Conservation (phyloP, 2,329 filamentous ascomycete species). For the Herpotrichia juniperi region DNA sequence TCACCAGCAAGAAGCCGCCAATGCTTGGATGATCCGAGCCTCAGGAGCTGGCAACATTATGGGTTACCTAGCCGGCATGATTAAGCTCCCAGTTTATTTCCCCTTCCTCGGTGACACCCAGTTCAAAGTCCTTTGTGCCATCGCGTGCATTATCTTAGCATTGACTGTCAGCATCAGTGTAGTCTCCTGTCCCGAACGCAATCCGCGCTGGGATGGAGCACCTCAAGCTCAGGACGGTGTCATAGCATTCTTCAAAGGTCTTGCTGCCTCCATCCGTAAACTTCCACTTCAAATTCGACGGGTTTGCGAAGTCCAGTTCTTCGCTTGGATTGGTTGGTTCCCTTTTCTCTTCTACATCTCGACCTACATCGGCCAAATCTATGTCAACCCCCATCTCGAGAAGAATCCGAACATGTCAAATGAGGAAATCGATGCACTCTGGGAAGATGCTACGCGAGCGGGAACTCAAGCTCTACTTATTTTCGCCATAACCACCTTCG, state of each 20-base stretch:
- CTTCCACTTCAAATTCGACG: conserved; percentile 82
- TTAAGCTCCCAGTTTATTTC: conserved; percentile 75
- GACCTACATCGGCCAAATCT: conserved; percentile 91
- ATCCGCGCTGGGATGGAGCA: conserved; percentile 75
- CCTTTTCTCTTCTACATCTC: conserved; percentile 95
- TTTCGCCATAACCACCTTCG: conserved; percentile 84
- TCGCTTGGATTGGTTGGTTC: conserved; percentile 94
- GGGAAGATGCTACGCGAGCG: conserved; percentile 83
- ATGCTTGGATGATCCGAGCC: conserved; percentile 90
- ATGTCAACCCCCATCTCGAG: conserved; percentile 81
- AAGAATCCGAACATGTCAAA: conserved; percentile 78
- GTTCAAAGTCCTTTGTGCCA: conserved; percentile 89
- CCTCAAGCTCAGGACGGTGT: conserved; percentile 68
- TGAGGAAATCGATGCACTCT: conserved; percentile 76
- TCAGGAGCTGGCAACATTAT: conserved; percentile 89
- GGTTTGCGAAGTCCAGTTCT: conserved; percentile 70
- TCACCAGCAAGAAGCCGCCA: conserved; percentile 92
- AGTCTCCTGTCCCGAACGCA: conserved; percentile 73
- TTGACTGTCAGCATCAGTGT: conserved; percentile 75
- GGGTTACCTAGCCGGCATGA: conserved; percentile 86
- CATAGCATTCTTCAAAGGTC: conserved; percentile 77
- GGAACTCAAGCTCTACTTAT: conserved; percentile 89
- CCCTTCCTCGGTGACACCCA: conserved; percentile 86
- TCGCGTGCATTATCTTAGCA: conserved; percentile 77
- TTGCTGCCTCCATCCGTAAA: conserved; percentile 76